Base-by-base conservation (phyloP, 768 basidiomycete species). In the Panus rudis region DNA sequence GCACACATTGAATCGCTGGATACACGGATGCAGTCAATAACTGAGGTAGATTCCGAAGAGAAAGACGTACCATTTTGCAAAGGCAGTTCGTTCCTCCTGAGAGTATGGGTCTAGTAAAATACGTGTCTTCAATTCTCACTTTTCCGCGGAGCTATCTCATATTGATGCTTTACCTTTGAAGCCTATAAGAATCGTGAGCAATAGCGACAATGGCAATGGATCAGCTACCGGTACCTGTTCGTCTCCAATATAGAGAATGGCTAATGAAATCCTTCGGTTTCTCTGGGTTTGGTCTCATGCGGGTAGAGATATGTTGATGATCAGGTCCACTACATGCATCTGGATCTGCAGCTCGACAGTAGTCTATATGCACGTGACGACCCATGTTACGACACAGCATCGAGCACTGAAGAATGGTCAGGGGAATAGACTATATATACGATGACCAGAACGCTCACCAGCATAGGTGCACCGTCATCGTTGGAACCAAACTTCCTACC, bases 401-500 rank as follows among this genome's bases (percentile, higher is more conserved):
- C 35, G 68, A 79, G 51, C 80, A 81, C 65, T 50, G 17, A 4
- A 28, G 8, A 42, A 37, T 13, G 17, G 7, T 4, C 31, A n/a
- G n/a, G 23, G 22, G 40, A 14, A 12, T 8, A 4, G 4, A 13
- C 19, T 21, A n/a, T 11, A 14, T 23, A 37, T 21, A 3, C 17
- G 10, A 41, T 26, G 24, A 14, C 14, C 33, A 7, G 3, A 23
- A 5, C 10, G 42, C 45, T 22, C 28, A 46, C 49, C 41, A 81
- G 67, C 74, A 80, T 76, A 0, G 79, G 79, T 0, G 76, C 77
- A 6, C 79, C 77, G 32, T 75, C 73, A 39, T 78, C 76, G 19
- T 69, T 66, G 0, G 70, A 49, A 13, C 67, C 73, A 53, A 78
- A 81, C 46, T 67, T 73, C 43, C 69, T 69, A 3, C 79, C 79